Percentiles rank a stretch among this genome's conserved stretches.
Evolutionary conservation across 2,329 filamentous ascomycete species (phyloP).

Genomic region (Cercospora berteroae): DNA sequence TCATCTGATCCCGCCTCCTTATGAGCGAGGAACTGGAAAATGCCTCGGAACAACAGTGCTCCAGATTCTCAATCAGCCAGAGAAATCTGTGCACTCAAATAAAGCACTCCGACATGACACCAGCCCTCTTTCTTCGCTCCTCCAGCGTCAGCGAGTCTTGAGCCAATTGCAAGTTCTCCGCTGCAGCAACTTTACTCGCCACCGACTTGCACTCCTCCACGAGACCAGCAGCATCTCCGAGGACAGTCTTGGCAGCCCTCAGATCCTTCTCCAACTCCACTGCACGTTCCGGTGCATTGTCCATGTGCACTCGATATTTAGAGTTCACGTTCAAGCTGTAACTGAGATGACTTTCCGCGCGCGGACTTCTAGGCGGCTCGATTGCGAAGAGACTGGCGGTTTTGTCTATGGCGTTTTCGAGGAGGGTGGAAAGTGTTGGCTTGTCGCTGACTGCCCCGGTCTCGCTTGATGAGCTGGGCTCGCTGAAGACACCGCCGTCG

Average conservation of each 20-base stretch:
- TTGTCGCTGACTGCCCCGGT: too few species aligned
- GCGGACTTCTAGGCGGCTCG: constrained; percentile 7
- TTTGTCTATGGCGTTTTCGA: constrained; percentile 5
- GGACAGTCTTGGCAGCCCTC: background rate
- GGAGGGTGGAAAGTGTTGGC: background rate
- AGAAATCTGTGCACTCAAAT: background rate
- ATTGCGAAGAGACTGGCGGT: constrained; percentile 3
- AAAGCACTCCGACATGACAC: background rate
- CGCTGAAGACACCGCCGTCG: background rate
- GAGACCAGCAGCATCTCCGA: background rate
- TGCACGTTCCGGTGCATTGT: constrained; percentile 6
- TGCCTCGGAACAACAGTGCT: background rate
- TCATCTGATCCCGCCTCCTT: background rate
- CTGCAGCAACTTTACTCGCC: background rate
- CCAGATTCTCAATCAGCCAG: background rate
- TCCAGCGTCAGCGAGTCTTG: background rate
- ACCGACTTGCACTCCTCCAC: constrained; percentile 5
- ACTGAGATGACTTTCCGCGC: constrained; percentile 2
- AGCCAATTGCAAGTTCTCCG: background rate
- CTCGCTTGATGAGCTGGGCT: background rate
- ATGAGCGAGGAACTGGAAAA: background rate
- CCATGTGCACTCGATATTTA: constrained; percentile 13
- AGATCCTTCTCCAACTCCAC: constrained; percentile 3
- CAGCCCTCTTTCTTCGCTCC: constrained; percentile 1
- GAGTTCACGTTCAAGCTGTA: constrained; percentile 10